A percentile compares a stretch with the other conserved stretches of the same genome.
Conservation (phyloP, 176 grass and related monocot genomes). For the Microstegium vimineum region DNA sequence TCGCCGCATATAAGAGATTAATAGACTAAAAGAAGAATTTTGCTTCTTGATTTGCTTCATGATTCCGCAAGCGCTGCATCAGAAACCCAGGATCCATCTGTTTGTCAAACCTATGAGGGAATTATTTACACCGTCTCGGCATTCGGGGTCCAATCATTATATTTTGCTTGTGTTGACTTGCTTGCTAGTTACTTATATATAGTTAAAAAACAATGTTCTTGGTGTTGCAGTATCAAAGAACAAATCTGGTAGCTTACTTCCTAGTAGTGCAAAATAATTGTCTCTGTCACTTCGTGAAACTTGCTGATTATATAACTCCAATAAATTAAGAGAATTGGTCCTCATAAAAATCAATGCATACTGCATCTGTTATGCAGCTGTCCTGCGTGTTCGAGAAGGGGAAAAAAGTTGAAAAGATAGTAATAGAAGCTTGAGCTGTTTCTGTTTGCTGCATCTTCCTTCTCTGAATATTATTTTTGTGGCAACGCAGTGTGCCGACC, state of each 20-base stretch:
- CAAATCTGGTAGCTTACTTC: neutral
- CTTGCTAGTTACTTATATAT: conserved; percentile 8
- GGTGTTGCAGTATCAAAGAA: conserved; percentile 27
- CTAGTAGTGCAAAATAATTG: neutral
- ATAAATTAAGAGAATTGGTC: neutral
- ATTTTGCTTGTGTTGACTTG: conserved; percentile 39
- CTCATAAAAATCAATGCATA: neutral
- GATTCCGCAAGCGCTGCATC: conserved; percentile 20
- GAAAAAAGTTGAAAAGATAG: neutral
- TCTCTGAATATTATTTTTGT: conserved; percentile 10
- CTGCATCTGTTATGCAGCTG: neutral
- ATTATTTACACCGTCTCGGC: neutral
- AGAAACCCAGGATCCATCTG: neutral
- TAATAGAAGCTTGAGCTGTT: conserved; percentile 11
- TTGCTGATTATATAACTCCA: neutral
- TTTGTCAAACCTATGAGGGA: neutral
- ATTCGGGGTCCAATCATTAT: neutral
- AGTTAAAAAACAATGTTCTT: neutral
- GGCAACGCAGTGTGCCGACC: conserved; percentile 8
- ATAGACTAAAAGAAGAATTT: conserved; percentile 19
- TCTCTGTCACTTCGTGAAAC: neutral
- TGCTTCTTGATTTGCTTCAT: conserved; percentile 4
- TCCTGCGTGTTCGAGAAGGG: neutral
- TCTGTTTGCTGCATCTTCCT: conserved; percentile 24
- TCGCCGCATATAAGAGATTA: conserved; percentile 31